These are phyloP conservation scores for Fusarium circinatum DNA, from an alignment of 2,329 filamentous ascomycete genomes.

Conservation along the genomic window DNA sequence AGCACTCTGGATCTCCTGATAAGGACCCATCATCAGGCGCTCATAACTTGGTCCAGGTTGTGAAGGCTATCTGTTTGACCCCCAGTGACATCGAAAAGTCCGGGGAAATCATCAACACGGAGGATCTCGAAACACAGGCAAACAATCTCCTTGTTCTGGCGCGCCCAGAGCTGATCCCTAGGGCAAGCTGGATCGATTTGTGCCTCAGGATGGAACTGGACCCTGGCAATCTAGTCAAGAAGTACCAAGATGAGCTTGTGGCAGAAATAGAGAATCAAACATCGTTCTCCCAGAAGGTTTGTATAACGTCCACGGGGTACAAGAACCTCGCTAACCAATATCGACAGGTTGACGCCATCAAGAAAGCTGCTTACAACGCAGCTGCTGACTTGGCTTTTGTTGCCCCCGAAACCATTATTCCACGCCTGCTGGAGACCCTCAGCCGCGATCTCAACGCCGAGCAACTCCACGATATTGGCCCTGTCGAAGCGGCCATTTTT, in stretches of 20 bases:
- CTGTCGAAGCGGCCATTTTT: slow-evolving; percentile 92
- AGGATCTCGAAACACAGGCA: slow-evolving; percentile 74
- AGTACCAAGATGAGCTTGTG: slow-evolving; percentile 72
- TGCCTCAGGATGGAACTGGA: slow-evolving; percentile 84
- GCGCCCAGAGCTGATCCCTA: slow-evolving; percentile 79
- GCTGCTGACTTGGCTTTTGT: slow-evolving; percentile 94
- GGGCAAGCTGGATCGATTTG: slow-evolving; percentile 87
- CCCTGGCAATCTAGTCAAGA: slow-evolving; percentile 79
- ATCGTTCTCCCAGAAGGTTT: slow-evolving; percentile 63
- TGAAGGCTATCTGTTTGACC: slow-evolving; percentile 72
- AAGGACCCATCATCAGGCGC: slow-evolving; percentile 80
- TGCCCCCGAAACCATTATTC: slow-evolving; percentile 82
- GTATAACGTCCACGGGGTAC: slow-evolving; percentile 27
- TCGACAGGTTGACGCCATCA: slow-evolving; percentile 54
- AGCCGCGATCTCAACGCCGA: slow-evolving; percentile 75
- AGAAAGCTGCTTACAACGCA: slow-evolving; percentile 81
- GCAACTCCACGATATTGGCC: slow-evolving; percentile 78
- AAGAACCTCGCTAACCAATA: slow-evolving; percentile 12
- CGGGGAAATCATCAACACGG: slow-evolving; percentile 55
- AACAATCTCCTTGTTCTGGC: slow-evolving; percentile 81
- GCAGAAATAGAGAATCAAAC: slow-evolving; percentile 69
- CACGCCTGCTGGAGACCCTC: slow-evolving; percentile 79
- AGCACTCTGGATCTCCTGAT: slow-evolving; percentile 72
- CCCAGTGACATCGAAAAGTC: slow-evolving; percentile 60
- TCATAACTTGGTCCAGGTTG: slow-evolving; percentile 68